Percentiles rank a stretch among this genome's conserved stretches.
Evolutionary conservation across 2,329 filamentous ascomycete species (phyloP).

Genomic region (Aspergillus sp.): DNA sequence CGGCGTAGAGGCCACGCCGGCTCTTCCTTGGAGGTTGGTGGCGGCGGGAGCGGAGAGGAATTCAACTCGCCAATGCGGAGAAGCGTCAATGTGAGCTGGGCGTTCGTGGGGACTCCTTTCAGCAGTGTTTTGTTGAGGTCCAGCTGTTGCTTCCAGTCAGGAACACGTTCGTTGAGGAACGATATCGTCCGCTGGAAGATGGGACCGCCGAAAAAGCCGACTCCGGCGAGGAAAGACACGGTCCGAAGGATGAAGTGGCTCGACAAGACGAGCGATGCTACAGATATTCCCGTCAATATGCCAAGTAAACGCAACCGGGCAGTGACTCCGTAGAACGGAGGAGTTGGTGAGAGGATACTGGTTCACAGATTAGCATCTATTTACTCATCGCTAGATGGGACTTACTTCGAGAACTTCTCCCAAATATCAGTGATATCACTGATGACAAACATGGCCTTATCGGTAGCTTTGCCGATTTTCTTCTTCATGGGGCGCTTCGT

Average conservation of each 20-base stretch:
- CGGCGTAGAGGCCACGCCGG: conserved; percentile 2
- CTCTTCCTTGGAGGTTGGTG: conserved; percentile 41
- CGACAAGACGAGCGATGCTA: conserved; percentile 54
- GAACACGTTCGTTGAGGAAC: conserved; percentile 52
- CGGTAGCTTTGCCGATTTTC: conserved; percentile 73
- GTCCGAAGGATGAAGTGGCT: conserved; percentile 66
- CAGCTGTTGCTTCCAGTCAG: conserved; percentile 73
- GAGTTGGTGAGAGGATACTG: conserved; percentile 60
- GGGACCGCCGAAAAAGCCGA: conserved; percentile 78
- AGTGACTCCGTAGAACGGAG: conserved; percentile 58
- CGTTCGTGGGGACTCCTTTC: conserved; percentile 80
- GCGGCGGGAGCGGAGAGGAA: conserved; percentile 71
- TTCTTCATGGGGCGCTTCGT: conserved; percentile 78
- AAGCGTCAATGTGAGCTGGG: conserved; percentile 77
- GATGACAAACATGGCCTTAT: conserved; percentile 68
- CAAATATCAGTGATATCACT: conserved; percentile 63
- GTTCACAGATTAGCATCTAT: not conserved
- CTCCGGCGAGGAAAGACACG: conserved; percentile 64
- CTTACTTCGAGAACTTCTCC: conserved; percentile 62
- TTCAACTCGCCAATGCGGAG: conserved; percentile 80
- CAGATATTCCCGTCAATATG: conserved; percentile 52
- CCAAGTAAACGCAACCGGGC: conserved; percentile 57
- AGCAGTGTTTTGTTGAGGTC: conserved; percentile 70
- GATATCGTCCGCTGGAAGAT: conserved; percentile 60
- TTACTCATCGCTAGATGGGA: conserved; percentile 2